These are phyloP conservation scores for Talaromyces funiculosus DNA, from an alignment of 2,329 filamentous ascomycete genomes.

Conservation along the genomic window DNA sequence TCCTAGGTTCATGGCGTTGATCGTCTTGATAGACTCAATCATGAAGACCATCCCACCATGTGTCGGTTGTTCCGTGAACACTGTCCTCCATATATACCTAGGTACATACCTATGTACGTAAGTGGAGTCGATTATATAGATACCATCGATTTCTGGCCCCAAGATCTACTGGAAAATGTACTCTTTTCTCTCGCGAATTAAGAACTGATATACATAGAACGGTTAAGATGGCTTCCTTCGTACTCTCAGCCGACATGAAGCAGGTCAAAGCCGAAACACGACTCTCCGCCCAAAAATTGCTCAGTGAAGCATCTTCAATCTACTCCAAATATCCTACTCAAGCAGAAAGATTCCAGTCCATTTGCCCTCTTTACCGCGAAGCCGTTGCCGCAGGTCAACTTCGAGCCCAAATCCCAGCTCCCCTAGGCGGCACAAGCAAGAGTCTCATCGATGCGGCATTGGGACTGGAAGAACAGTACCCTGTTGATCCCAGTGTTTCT, in stretches of 20 bases:
- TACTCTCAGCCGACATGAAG: not conserved
- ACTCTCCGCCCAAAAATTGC: not conserved
- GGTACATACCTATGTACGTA: not conserved
- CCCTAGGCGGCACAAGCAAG: slow-evolving; percentile 43
- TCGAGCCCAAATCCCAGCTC: slow-evolving; percentile 43
- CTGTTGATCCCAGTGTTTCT: slow-evolving; percentile 46
- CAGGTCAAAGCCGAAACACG: not conserved
- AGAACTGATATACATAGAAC: not conserved
- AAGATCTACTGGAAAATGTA: not conserved
- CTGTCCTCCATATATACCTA: not conserved
- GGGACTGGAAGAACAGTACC: slow-evolving; percentile 50
- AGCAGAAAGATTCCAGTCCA: slow-evolving; percentile 44
- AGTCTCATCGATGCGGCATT: slow-evolving; percentile 47
- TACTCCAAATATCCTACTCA: slow-evolving; percentile 23
- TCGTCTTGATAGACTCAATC: too few species aligned
- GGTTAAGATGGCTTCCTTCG: not conserved
- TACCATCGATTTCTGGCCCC: not conserved
- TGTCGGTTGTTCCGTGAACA: not conserved
- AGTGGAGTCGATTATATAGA: not conserved
- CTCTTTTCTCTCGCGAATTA: not conserved
- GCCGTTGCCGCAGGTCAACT: slow-evolving; percentile 44
- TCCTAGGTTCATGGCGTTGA: not conserved
- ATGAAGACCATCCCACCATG: not conserved
- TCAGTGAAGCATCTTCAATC: not conserved
- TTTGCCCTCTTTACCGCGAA: slow-evolving; percentile 42